Evolutionary conservation across 495 filamentous ascomycete species (phyloP), one percentile per base, ranked within the genome.

Genomic region (Talaromyces thailandensis): DNA sequence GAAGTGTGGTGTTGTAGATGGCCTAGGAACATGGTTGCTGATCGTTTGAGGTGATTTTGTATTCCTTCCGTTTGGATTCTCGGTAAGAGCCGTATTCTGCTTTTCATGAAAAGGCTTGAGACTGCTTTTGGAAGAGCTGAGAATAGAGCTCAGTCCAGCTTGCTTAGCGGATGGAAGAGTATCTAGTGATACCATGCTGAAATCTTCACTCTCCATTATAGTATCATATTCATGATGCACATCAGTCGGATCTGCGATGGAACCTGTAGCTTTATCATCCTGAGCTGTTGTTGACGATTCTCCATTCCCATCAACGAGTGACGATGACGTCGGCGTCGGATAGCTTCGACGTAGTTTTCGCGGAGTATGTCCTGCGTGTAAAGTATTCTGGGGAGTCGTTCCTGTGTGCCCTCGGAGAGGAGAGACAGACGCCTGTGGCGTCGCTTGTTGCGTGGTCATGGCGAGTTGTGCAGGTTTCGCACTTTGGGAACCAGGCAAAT

Each of bases 191-290:
- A 85, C 76, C 82, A 85, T 85, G 35, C 79, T 85, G 60, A 85
- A 84, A 1, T 80, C 82, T 67, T 85, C 82, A 58, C 82, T 83
- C 64, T 85, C 82, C 65, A 85, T 79, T 35, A 84, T 82, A 1
- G 82, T 79, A 68, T 83, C 79, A 60, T 77, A 82, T 32, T 83
- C 80, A 56, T 71, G 64, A 48, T 80, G 75, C 12, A 79, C 73
- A 32, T 75, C 72, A 14, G 71, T 80, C 8, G 77, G 74, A 53
- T 80, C 79, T 31, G 51, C 60, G 21, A 62, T 28, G n/a, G 52
- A 48, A 24, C 64, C 67, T 43, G 37, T 24, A 37, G 53, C 26
- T 24, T 66, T 56, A 43, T 58, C 23, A 58, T 21, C 29, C 6
- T 11, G 62, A 40, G 24, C 16, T n/a, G 26, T 50, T 52, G 23